A percentile compares a stretch with the other conserved stretches of the same genome.
These are phyloP conservation scores for Glycyrrhiza uralensis DNA, from an alignment of 306 rosid genomes.

Conservation along the genomic window DNA sequence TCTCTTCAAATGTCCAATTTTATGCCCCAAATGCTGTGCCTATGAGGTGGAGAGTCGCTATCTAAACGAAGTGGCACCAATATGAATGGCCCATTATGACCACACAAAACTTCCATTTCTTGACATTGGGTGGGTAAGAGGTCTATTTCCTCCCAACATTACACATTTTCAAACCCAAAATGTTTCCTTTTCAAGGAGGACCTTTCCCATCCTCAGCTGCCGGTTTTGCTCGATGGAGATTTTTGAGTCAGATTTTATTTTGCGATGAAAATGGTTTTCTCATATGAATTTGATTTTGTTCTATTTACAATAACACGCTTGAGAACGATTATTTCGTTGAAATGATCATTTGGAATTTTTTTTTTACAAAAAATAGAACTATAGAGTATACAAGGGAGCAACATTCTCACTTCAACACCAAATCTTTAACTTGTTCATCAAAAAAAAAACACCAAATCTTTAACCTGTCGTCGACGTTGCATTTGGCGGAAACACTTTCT, in stretches of 20 bases:
- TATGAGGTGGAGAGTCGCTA: constrained; percentile 31
- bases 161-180: not conserved
- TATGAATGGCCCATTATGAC: not conserved
- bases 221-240: not conserved
- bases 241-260: not conserved
- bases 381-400: not conserved
- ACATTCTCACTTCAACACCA: constrained; percentile 3
- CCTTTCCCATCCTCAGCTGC: not conserved
- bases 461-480: too few relatives aligned
- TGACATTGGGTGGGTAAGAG: not conserved
- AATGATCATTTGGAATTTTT: not conserved
- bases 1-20: too few relatives aligned
- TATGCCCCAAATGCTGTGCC: too few relatives aligned
- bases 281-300: not conserved
- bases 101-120: not conserved
- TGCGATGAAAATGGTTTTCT: not conserved
- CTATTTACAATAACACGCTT: too few relatives aligned
- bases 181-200: not conserved
- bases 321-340: too few relatives aligned
- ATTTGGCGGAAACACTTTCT: constrained; percentile 77
- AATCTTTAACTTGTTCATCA: constrained; percentile 40
- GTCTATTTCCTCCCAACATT: not conserved
- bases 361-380: not conserved
- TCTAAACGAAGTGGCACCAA: constrained; percentile 22
- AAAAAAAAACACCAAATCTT: too few relatives aligned